These are phyloP conservation scores for Colletotrichum spinosum DNA, from an alignment of 2,329 filamentous ascomycete genomes.

Conservation along the genomic window DNA sequence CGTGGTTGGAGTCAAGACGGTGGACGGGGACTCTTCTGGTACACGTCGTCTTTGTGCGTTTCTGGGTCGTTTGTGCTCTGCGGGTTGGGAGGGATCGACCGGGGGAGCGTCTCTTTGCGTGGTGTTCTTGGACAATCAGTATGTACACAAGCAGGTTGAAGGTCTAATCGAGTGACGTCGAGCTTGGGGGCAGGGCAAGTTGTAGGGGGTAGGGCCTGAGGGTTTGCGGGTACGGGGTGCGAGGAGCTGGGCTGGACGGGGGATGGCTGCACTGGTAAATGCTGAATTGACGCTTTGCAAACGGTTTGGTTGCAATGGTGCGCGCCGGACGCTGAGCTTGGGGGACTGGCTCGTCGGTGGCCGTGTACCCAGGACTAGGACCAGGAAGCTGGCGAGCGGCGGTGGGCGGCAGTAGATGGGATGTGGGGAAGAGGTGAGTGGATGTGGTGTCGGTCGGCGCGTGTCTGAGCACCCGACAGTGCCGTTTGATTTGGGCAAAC, in stretches of 20 bases:
- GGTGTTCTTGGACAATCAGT: slow-evolving; percentile 26
- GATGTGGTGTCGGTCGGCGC: slow-evolving; percentile 27
- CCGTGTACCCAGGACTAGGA: slow-evolving; percentile 11
- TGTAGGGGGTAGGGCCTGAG: slow-evolving; percentile 23
- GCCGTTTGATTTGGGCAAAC: slow-evolving; percentile 8
- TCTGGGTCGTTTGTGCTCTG: slow-evolving; percentile 22
- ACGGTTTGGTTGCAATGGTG: slow-evolving; percentile 31
- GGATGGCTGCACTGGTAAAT: slow-evolving; percentile 1
- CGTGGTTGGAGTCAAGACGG: slow-evolving; percentile 24
- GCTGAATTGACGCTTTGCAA: neutral
- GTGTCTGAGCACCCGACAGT: slow-evolving; percentile 25
- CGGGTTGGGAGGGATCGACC: slow-evolving; percentile 25
- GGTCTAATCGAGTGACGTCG: slow-evolving; percentile 36
- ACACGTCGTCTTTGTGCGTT: slow-evolving; percentile 25
- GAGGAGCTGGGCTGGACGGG: neutral
- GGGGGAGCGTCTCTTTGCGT: slow-evolving; percentile 22
- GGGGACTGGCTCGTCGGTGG: slow-evolving; percentile 17
- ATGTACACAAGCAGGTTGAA: slow-evolving; percentile 20
- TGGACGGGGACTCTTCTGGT: slow-evolving; percentile 5
- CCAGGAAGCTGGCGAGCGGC: slow-evolving; percentile 6
- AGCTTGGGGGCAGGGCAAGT: slow-evolving; percentile 13
- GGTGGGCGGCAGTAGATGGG: slow-evolving; percentile 14
- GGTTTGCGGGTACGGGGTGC: slow-evolving; percentile 24
- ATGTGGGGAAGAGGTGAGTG: slow-evolving; percentile 33
- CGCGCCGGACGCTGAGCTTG: slow-evolving; percentile 5